phyloP scores from a whole-genome alignment of 2,329 filamentous ascomycete species.

The Knoxdaviesia capensis region DNA sequence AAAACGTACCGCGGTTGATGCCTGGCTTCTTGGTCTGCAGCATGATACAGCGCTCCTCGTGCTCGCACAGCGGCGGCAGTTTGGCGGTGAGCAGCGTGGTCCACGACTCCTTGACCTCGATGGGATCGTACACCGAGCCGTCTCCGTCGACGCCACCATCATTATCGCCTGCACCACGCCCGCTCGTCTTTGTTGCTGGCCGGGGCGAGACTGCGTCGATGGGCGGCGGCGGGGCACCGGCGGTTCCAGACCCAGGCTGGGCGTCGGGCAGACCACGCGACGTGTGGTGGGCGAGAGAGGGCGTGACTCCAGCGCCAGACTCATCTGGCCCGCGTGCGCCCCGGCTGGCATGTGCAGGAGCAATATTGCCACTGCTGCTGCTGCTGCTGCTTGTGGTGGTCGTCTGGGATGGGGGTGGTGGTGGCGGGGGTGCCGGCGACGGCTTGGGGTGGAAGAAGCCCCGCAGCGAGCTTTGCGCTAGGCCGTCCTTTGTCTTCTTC shows the following conservation, averaged over 20 bases:
- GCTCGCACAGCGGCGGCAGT: conserved; percentile 61
- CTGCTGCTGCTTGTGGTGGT: neutral
- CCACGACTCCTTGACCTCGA: conserved; percentile 66
- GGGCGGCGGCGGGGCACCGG: too few relatives aligned
- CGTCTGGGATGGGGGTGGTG: neutral
- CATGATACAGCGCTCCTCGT: conserved; percentile 70
- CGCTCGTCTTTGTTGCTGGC: neutral
- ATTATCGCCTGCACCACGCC: neutral
- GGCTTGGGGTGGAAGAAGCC: conserved; percentile 59
- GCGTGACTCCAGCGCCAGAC: too few relatives aligned
- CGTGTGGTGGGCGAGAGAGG: too few relatives aligned
- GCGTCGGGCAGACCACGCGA: too few relatives aligned
- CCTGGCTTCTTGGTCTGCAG: conserved; percentile 78
- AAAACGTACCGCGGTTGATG: conserved; percentile 46
- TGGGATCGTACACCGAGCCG: conserved; percentile 40
- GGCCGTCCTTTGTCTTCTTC: conserved; percentile 7
- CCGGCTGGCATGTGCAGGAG: too few relatives aligned
- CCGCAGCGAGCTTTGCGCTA: conserved; percentile 37
- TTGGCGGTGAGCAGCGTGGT: conserved; percentile 62
- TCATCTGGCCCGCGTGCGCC: too few relatives aligned
- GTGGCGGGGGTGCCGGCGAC: neutral
- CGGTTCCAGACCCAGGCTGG: too few relatives aligned
- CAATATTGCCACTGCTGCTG: neutral
- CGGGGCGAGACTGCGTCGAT: too few relatives aligned
- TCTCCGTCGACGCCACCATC: conserved; percentile 3